Percentiles rank a stretch among this genome's conserved stretches.
Evolutionary conservation across 768 basidiomycete species (phyloP).

Genomic region (Xerocomellus intermedius): DNA sequence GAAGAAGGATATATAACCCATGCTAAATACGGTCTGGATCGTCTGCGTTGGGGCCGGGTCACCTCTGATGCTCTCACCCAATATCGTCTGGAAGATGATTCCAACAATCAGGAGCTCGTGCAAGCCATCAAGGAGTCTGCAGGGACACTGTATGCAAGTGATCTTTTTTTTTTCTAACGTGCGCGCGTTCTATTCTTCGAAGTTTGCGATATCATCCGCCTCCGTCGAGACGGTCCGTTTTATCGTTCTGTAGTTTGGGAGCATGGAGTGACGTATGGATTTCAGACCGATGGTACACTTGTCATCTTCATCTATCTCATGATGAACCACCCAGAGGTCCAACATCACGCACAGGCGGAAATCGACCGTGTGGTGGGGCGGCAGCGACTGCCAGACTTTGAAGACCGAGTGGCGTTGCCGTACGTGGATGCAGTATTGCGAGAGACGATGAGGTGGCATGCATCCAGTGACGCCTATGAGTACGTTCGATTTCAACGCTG

Average conservation of each 20-base stretch:
- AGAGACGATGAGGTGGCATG: constrained; percentile 33
- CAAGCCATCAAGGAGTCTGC: constrained; percentile 18
- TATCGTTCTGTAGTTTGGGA: not conserved
- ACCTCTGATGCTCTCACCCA: constrained; percentile 12
- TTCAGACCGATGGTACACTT: constrained; percentile 27
- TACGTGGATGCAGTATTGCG: constrained; percentile 35
- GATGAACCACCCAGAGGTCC: constrained; percentile 27
- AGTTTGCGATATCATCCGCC: constrained; percentile 14
- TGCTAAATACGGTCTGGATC: too few relatives aligned
- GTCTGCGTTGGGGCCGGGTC: too few relatives aligned
- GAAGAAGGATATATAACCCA: too few relatives aligned
- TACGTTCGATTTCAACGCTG: not conserved
- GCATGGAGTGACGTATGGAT: not conserved
- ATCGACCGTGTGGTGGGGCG: constrained; percentile 25
- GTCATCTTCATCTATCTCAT: constrained; percentile 30
- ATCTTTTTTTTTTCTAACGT: not conserved
- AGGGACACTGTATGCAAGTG: constrained; percentile 20
- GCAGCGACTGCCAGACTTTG: constrained; percentile 31
- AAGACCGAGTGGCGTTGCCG: constrained; percentile 28
- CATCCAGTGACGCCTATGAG: constrained; percentile 26
- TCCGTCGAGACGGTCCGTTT: constrained; percentile 32
- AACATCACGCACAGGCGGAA: constrained; percentile 26
- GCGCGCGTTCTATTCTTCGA: not conserved
- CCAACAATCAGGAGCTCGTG: constrained; percentile 1
- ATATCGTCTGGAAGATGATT: not conserved